A percentile compares a stretch with the other conserved stretches of the same genome.
Conservation (phyloP, 2,329 filamentous ascomycete genomes). For the Lecanicillium sp. region DNA sequence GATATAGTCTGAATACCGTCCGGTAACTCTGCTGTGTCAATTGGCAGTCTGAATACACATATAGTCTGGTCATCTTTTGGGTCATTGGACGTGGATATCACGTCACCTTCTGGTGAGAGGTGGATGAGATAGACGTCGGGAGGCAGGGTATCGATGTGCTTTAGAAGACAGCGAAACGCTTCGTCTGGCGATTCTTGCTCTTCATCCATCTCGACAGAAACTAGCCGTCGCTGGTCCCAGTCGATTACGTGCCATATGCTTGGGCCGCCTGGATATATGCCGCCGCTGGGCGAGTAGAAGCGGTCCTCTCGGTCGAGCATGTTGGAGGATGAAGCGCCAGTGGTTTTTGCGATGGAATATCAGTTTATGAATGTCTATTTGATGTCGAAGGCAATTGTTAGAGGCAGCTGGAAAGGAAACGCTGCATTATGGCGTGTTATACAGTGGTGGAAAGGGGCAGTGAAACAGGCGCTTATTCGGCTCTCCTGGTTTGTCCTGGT, state of each 20-base stretch:
- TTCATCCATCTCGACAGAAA: constrained; percentile 16
- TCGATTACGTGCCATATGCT: constrained; percentile 16
- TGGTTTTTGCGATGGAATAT: too few relatives aligned
- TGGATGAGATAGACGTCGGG: constrained; percentile 12
- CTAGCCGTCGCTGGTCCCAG: constrained; percentile 17
- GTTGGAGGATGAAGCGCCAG: neutral
- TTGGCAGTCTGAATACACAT: constrained; percentile 17
- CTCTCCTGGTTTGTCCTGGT: too few relatives aligned
- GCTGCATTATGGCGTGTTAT: too few relatives aligned
- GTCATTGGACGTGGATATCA: constrained; percentile 15
- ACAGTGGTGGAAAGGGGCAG: too few relatives aligned
- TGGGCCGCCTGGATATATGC: constrained; percentile 11
- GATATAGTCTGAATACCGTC: constrained; percentile 12
- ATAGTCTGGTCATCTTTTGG: constrained; percentile 19
- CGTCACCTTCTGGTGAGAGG: constrained; percentile 12
- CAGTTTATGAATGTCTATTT: too few relatives aligned
- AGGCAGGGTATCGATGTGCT: constrained; percentile 10
- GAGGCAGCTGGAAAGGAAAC: too few relatives aligned
- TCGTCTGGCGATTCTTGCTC: constrained; percentile 13
- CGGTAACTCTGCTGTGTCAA: constrained; percentile 12
- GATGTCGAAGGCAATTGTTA: too few relatives aligned
- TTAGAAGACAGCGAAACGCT: constrained; percentile 14
- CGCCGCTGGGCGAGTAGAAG: constrained; percentile 7
- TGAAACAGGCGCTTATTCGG: too few relatives aligned
- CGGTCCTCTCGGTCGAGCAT: constrained; percentile 5